A percentile compares a stretch with the other conserved stretches of the same genome.
These are phyloP conservation scores for Discostella stelligeroides DNA, from an alignment of 108 stramenopile species.

Conservation along the genomic window DNA sequence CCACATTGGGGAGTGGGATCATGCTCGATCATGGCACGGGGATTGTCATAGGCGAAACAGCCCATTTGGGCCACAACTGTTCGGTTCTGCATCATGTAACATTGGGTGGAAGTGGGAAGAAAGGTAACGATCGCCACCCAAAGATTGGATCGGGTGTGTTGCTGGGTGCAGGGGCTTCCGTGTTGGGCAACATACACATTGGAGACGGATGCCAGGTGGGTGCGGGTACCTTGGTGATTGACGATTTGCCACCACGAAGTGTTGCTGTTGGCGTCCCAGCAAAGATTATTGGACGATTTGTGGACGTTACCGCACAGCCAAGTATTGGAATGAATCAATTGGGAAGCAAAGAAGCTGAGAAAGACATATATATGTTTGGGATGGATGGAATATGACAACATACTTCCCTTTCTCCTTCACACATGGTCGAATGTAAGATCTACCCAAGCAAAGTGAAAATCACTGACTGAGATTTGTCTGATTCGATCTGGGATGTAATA, in stretches of 20 bases:
- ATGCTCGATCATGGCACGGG: slow-evolving; percentile 73
- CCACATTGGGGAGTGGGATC: slow-evolving; percentile 53
- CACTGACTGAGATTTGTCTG: too few relatives aligned
- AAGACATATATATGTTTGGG: slow-evolving; percentile 50
- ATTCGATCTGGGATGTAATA: too few relatives aligned
- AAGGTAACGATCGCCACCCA: slow-evolving; percentile 69
- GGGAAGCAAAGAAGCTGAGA: slow-evolving; percentile 46
- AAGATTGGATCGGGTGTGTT: slow-evolving; percentile 72
- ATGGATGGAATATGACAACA: slow-evolving; percentile 64
- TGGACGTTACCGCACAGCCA: slow-evolving; percentile 70
- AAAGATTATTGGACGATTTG: slow-evolving; percentile 59
- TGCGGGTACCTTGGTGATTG: slow-evolving; percentile 48
- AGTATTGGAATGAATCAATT: slow-evolving; percentile 71
- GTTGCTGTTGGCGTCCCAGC: slow-evolving; percentile 66
- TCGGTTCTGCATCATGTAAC: slow-evolving; percentile 69
- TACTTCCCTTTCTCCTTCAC: too few relatives aligned
- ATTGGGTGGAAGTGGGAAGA: slow-evolving; percentile 63
- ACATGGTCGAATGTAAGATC: too few relatives aligned
- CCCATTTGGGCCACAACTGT: slow-evolving; percentile 57
- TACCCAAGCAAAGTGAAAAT: too few relatives aligned
- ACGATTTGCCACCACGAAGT: slow-evolving; percentile 46
- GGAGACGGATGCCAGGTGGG: slow-evolving; percentile 59
- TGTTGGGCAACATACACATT: slow-evolving; percentile 68
- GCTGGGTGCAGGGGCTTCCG: slow-evolving; percentile 65
- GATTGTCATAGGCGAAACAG: slow-evolving; percentile 69